These are phyloP conservation scores for Nemania bipapillata DNA, from an alignment of 2,329 filamentous ascomycete genomes.

Conservation along the genomic window DNA sequence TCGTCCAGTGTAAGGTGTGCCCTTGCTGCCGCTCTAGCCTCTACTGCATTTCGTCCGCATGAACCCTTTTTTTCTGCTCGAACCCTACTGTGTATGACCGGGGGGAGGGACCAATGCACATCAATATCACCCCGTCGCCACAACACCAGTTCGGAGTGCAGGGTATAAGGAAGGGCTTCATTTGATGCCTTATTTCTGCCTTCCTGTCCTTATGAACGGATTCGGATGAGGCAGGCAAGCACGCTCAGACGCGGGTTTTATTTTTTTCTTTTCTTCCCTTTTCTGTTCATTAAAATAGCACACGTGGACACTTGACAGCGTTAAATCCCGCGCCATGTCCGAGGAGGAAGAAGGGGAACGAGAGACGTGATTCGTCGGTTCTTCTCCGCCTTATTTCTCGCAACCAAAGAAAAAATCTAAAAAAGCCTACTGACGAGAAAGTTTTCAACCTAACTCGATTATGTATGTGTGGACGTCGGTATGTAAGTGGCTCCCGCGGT, in stretches of 20 bases:
- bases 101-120: constrained; percentile 1
- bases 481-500: no score
- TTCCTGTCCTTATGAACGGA: neutral
- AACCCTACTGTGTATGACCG: neutral
- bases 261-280: neutral
- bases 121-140: neutral
- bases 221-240: neutral
- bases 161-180: neutral
- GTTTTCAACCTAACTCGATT: no score
- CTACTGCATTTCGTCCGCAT: neutral
- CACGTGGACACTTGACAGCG: neutral
- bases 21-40: neutral
- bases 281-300: neutral
- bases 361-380: constrained; percentile 12
- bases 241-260: neutral
- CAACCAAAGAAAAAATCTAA: no score
- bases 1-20: neutral
- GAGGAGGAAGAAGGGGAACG: neutral
- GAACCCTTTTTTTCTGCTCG: neutral
- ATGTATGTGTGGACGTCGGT: no score
- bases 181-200: neutral
- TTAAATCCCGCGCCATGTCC: constrained; percentile 2
- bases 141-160: neutral
- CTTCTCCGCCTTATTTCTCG: neutral
- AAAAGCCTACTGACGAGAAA: no score